Evolutionary conservation across 2,329 filamentous ascomycete genomes (phyloP).

Genomic region (Fusarium papillatum): DNA sequence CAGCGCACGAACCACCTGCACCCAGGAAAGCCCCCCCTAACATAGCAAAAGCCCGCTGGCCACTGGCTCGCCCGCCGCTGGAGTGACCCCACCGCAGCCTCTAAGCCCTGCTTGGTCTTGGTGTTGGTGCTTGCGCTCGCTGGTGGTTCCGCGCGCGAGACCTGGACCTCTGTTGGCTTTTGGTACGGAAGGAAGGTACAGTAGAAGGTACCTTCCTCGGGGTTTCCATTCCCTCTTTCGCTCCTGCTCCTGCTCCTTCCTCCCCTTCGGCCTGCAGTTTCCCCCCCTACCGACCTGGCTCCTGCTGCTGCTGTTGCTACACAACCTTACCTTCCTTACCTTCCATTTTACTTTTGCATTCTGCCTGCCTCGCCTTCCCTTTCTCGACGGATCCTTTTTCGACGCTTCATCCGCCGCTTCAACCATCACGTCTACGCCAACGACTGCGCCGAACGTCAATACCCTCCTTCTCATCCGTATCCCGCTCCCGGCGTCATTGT

Average conservation of each 20-base stretch:
- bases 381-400: conserved; percentile 43
- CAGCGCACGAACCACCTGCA: conserved; percentile 40
- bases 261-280: conserved; percentile 42
- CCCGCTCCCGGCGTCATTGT: conserved; percentile 31
- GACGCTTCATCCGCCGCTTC: conserved; percentile 39
- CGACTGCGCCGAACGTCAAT: conserved; percentile 35
- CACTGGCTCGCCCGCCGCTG: conserved; percentile 20
- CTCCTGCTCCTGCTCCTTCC: conserved; percentile 6
- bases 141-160: conserved; percentile 18
- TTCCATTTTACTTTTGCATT: conserved; percentile 33
- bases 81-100: conserved; percentile 24
- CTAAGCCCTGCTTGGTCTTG: conserved; percentile 32
- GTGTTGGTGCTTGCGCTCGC: conserved; percentile 15
- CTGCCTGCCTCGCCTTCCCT: conserved; percentile 6
- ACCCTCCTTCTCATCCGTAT: conserved; percentile 36
- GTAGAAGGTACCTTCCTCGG: conserved; percentile 15
- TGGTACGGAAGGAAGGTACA: conserved; percentile 9
- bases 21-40: conserved; percentile 10
- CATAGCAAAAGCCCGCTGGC: neutral
- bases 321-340: conserved; percentile 35
- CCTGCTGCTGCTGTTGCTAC: conserved; percentile 27
- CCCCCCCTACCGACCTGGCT: conserved; percentile 39
- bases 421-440: conserved; percentile 31
- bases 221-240: conserved; percentile 15
- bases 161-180: conserved; percentile 34